phyloP scores from a whole-genome alignment of 2,329 filamentous ascomycete genomes.

The Fusarium clavum region DNA sequence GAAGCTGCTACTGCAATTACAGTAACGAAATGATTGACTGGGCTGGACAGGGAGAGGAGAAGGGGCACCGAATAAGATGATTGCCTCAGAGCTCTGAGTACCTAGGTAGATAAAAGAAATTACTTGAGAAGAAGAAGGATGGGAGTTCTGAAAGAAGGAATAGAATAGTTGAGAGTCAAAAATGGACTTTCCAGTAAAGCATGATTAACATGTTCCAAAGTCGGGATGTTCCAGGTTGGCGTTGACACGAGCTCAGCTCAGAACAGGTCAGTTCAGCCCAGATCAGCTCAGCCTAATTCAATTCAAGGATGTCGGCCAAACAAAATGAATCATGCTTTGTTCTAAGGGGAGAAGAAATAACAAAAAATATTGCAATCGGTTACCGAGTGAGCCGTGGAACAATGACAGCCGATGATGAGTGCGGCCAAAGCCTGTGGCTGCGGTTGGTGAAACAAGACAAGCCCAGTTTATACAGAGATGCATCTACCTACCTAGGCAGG shows the following conservation, averaged over 20 bases:
- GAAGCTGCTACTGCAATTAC: slow-evolving; percentile 23
- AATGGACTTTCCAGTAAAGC: slow-evolving; percentile 22
- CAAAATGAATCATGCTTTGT: slow-evolving; percentile 16
- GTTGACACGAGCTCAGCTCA: slow-evolving; percentile 14
- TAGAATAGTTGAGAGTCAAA: background rate
- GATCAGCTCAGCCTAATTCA: slow-evolving; percentile 13
- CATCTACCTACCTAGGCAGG: background rate
- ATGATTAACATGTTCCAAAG: slow-evolving; percentile 30
- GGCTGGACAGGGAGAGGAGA: background rate
- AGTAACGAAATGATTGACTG: slow-evolving; percentile 1
- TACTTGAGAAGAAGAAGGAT: background rate
- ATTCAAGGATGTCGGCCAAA: slow-evolving; percentile 11
- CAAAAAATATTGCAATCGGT: background rate
- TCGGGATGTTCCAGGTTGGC: slow-evolving; percentile 20
- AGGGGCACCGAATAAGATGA: slow-evolving; percentile 10
- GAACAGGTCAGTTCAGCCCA: slow-evolving; percentile 1
- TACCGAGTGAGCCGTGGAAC: slow-evolving; percentile 14
- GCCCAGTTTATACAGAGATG: slow-evolving; percentile 14
- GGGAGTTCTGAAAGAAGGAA: slow-evolving; percentile 3
- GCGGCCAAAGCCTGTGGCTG: slow-evolving; percentile 29
- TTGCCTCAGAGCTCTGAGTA: background rate
- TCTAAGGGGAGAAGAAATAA: slow-evolving; percentile 2
- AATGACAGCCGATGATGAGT: slow-evolving; percentile 22
- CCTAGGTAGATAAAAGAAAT: background rate
- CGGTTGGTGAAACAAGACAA: slow-evolving; percentile 39